phyloP scores from a whole-genome alignment of 176 grass and related monocot genomes.

The Calamus simplicifolius region DNA sequence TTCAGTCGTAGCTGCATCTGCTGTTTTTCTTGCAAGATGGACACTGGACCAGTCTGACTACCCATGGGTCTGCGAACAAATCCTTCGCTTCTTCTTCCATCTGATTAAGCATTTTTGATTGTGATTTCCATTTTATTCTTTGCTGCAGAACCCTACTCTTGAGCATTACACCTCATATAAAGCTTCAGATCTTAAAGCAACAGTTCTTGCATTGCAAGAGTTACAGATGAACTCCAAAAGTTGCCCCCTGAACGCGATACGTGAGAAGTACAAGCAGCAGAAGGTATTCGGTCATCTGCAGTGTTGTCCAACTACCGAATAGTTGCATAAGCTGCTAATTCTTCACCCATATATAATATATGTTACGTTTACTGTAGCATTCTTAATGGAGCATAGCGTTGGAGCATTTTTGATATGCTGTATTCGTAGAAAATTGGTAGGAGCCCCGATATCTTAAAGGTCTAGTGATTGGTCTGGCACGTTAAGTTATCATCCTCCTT shows the following conservation, averaged over 20 bases:
- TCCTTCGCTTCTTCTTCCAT: background rate
- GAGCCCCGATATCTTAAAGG: too few species aligned
- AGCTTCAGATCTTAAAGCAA: conserved; percentile 44
- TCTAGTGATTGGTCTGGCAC: too few species aligned
- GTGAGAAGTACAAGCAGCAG: conserved; percentile 70
- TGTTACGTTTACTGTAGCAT: too few species aligned
- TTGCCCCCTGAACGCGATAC: conserved; percentile 53
- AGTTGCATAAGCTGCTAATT: too few species aligned
- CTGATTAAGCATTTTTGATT: background rate
- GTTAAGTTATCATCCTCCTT: too few species aligned
- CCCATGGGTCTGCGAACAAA: conserved; percentile 62
- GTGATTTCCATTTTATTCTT: background rate
- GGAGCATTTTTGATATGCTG: too few species aligned
- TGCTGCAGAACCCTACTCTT: conserved; percentile 60
- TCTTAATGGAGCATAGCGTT: too few species aligned
- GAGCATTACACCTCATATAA: conserved; percentile 76
- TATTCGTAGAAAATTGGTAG: too few species aligned
- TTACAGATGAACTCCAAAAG: conserved; percentile 57
- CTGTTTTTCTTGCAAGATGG: conserved; percentile 80
- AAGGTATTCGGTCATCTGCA: conserved; percentile 31
- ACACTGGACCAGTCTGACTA: conserved; percentile 63
- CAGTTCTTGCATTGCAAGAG: conserved; percentile 41
- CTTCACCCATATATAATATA: too few species aligned
- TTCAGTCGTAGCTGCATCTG: conserved; percentile 71
- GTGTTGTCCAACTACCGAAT: too few species aligned